phyloP scores from a whole-genome alignment of 805 yeast genomes.

The Jamesozyma gamospora region DNA sequence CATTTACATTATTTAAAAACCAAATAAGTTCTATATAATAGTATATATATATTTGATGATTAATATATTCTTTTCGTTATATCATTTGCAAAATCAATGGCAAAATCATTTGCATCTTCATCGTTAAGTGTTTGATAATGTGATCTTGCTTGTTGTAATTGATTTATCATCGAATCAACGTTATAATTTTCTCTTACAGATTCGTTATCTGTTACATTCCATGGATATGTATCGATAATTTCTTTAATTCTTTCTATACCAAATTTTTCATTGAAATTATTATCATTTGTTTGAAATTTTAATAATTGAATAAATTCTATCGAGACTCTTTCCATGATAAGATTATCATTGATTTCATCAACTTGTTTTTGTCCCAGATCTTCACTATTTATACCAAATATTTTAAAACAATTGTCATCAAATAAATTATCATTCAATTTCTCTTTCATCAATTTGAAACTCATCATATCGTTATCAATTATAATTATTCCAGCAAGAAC shows the following conservation, averaged over 20 bases:
- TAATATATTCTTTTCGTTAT: constrained; percentile 4
- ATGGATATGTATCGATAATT: constrained; percentile 39
- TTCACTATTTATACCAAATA: background rate
- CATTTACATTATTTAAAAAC: constrained; percentile 17
- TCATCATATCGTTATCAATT: constrained; percentile 15
- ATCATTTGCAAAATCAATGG: constrained; percentile 20
- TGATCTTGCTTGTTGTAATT: constrained; percentile 14
- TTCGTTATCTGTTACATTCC: constrained; percentile 26
- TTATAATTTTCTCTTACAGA: background rate
- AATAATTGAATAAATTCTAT: background rate
- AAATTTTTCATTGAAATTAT: constrained; percentile 35
- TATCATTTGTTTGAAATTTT: constrained; percentile 15
- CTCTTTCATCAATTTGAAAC: background rate
- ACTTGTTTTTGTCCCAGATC: background rate
- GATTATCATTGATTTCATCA: constrained; percentile 18
- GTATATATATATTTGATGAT: background rate
- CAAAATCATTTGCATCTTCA: constrained; percentile 13
- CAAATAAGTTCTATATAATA: constrained; percentile 3
- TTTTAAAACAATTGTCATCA: constrained; percentile 2
- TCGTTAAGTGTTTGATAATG: constrained; percentile 8
- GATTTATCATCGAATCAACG: constrained; percentile 7
- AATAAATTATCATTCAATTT: too few species aligned
- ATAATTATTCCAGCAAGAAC: constrained; percentile 38
- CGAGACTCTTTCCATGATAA: constrained; percentile 20
- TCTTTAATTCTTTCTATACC: constrained; percentile 39